Percentiles rank a stretch among this genome's conserved stretches.
Conservation (phyloP, 1,284 basidiomycete species). For the Cutaneotrichosporon spelunceum region DNA sequence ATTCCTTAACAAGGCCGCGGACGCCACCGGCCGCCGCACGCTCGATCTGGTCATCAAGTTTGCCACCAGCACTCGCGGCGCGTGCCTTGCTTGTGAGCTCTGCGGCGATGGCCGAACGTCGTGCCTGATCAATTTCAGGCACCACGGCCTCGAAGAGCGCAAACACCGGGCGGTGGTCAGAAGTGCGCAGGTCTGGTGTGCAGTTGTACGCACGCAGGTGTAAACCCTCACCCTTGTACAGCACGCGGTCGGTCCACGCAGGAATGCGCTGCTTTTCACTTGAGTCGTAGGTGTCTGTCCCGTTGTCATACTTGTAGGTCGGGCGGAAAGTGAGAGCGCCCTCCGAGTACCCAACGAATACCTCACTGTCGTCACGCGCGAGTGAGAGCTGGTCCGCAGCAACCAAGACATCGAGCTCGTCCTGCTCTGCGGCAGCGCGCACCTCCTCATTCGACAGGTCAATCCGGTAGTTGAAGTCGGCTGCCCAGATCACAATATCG, state of each 20-base stretch:
- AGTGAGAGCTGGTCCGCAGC: conserved; percentile 78
- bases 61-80: conserved; percentile 6
- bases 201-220: conserved; percentile 47
- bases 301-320: conserved; percentile 56
- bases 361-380: conserved; percentile 65
- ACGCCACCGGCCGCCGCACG: conserved; percentile 26
- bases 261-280: conserved; percentile 95
- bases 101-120: conserved; percentile 55
- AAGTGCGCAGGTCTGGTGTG: conserved; percentile 75
- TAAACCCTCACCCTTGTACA: conserved; percentile 66
- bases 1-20: conserved; percentile 25
- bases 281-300: conserved; percentile 80
- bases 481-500: conserved; percentile 86
- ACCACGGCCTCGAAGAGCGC: conserved; percentile 75
- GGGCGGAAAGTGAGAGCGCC: conserved; percentile 73
- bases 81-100: conserved; percentile 14
- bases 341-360: conserved; percentile 82
- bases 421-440: conserved; percentile 60
- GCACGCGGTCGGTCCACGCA: conserved; percentile 95
- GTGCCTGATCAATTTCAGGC: conserved; percentile 71
- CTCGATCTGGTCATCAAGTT: conserved; percentile 21
- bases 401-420: conserved; percentile 70
- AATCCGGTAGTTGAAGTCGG: conserved; percentile 92
- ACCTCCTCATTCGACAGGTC: conserved; percentile 78
- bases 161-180: conserved; percentile 94